phyloP scores from a whole-genome alignment of 345 rosid species.

The Pistacia vera region DNA sequence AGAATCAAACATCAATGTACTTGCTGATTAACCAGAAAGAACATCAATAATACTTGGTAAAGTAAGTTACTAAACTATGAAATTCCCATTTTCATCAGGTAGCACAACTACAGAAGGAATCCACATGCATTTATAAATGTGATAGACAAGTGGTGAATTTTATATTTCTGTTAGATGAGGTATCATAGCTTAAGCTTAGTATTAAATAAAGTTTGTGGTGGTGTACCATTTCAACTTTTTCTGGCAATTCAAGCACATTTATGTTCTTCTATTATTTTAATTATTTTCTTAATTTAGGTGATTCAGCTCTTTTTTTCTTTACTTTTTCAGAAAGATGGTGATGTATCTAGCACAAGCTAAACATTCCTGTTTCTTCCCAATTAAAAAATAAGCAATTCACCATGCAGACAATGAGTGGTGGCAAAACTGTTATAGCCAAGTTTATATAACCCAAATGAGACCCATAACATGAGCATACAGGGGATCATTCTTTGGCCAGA shows the following conservation, averaged over 20 bases:
- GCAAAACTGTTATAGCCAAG: background rate
- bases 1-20: conserved; percentile 14
- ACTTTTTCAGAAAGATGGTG: background rate
- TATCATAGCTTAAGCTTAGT: no score
- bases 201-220: no score
- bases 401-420: background rate
- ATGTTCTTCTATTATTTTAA: background rate
- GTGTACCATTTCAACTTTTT: no score
- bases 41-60: background rate
- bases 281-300: background rate
- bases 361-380: background rate
- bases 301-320: background rate
- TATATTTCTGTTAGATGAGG: no score
- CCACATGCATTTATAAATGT: no score
- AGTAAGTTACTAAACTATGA: background rate
- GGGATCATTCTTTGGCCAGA: background rate
- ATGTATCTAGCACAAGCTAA: background rate
- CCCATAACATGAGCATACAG: background rate
- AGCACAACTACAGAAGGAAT: background rate
- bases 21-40: background rate
- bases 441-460: background rate
- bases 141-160: no score
- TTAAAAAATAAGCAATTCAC: background rate
- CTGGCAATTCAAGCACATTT: no score
- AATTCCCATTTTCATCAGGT: background rate